Evolutionary conservation across 2,329 filamentous ascomycete species (phyloP).

Genomic region (Pseudogymnoascus sp.): DNA sequence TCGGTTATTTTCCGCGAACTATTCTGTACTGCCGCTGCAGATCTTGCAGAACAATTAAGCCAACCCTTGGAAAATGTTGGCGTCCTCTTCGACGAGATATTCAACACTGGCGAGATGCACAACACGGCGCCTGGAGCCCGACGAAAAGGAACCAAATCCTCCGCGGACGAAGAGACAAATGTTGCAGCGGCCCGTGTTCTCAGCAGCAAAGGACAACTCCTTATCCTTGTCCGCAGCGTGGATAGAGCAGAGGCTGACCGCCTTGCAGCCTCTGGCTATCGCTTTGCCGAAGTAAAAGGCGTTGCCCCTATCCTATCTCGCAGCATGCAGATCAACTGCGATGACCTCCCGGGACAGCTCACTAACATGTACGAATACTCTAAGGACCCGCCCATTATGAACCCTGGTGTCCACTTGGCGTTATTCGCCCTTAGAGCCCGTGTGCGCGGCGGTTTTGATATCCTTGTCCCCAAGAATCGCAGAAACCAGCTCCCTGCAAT

Average conservation of each 20-base stretch:
- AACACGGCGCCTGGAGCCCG: not conserved
- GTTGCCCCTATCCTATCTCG: constrained; percentile 63
- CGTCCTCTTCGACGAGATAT: constrained; percentile 67
- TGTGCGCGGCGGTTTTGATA: constrained; percentile 30
- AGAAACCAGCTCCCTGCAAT: constrained; percentile 56
- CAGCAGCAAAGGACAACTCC: constrained; percentile 69
- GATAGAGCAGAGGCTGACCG: constrained; percentile 52
- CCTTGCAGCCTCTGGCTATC: constrained; percentile 65
- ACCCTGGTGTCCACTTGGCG: constrained; percentile 50
- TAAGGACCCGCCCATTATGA: constrained; percentile 39
- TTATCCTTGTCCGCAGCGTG: constrained; percentile 69
- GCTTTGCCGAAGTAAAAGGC: constrained; percentile 66
- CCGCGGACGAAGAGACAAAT: constrained; percentile 36
- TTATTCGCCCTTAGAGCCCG: constrained; percentile 50
- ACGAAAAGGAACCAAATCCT: constrained; percentile 9
- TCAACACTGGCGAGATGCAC: constrained; percentile 51
- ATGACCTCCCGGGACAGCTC: constrained; percentile 56
- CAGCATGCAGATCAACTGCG: constrained; percentile 65
- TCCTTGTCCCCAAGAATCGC: constrained; percentile 29
- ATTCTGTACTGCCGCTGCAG: constrained; percentile 72
- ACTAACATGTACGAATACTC: constrained; percentile 57
- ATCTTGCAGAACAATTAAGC: constrained; percentile 63
- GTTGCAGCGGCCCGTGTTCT: constrained; percentile 34
- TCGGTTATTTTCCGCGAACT: constrained; percentile 73
- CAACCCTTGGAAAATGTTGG: constrained; percentile 59